A percentile compares a stretch with the other conserved stretches of the same genome.
phyloP scores from a whole-genome alignment of 2,329 filamentous ascomycete species.

The Fusarium sp. region DNA sequence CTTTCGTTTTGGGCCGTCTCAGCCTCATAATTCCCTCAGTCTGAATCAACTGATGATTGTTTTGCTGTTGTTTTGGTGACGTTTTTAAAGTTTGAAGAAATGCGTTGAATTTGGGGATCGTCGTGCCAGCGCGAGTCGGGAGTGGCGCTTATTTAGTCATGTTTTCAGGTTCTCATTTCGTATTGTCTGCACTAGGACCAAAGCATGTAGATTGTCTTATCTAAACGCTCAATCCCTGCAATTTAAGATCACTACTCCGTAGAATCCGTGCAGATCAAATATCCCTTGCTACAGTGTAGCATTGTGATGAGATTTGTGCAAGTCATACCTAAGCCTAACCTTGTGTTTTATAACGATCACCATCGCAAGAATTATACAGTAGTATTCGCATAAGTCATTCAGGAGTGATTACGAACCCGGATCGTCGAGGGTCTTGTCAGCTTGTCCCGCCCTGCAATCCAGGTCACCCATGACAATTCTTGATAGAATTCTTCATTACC shows the following conservation, averaged over 20 bases:
- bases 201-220: constrained; percentile 3
- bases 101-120: background rate
- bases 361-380: too few species aligned
- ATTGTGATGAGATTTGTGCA: background rate
- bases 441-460: too few species aligned
- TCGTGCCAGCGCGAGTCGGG: constrained; percentile 4
- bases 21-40: background rate
- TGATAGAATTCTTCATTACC: background rate
- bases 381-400: background rate
- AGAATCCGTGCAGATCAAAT: background rate
- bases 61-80: constrained; percentile 3
- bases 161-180: constrained; percentile 2
- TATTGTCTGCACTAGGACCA: constrained; percentile 11
- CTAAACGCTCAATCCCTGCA: background rate
- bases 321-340: background rate
- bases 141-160: constrained; percentile 6
- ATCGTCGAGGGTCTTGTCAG: background rate
- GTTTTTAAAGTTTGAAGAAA: background rate
- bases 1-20: background rate
- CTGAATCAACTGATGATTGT: background rate
- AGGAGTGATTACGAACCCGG: background rate
- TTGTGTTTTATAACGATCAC: background rate
- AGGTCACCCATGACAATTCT: fast-evolving
- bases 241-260: background rate
- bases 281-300: background rate